Conservation (phyloP, 2,329 filamentous ascomycete species). For the Orbilia ellipsospora region DNA sequence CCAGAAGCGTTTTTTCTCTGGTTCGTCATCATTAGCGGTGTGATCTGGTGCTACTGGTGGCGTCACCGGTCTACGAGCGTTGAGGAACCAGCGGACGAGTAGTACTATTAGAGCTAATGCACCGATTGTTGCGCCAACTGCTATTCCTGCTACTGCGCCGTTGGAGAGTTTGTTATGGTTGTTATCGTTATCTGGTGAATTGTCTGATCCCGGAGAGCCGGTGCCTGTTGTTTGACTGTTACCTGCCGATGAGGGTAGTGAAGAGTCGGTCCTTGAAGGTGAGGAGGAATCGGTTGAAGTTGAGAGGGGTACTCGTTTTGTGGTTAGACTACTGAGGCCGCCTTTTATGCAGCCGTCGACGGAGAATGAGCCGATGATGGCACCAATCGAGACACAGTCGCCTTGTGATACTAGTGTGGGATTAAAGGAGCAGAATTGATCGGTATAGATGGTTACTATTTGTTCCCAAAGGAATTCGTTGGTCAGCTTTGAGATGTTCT, state of each 20-base stretch:
- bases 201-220: slow-evolving; percentile 2
- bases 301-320: slow-evolving; percentile 26
- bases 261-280: neutral
- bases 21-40: slow-evolving; percentile 14
- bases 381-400: slow-evolving; percentile 38
- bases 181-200: neutral
- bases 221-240: neutral
- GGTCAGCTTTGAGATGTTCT: no score
- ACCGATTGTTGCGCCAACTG: slow-evolving; percentile 32
- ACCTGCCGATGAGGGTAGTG: neutral
- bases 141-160: slow-evolving; percentile 42
- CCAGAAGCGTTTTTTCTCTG: slow-evolving; percentile 20
- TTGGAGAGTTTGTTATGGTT: slow-evolving; percentile 9
- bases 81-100: slow-evolving; percentile 17
- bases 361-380: slow-evolving; percentile 41
- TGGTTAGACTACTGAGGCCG: slow-evolving; percentile 24
- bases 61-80: slow-evolving; percentile 6
- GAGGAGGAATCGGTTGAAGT: slow-evolving; percentile 7
- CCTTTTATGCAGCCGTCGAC: slow-evolving; percentile 35
- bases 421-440: slow-evolving; percentile 35
- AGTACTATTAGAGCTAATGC: slow-evolving; percentile 12
- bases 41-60: slow-evolving; percentile 38
- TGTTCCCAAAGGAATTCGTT: neutral
- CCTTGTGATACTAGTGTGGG: slow-evolving; percentile 15
- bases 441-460: slow-evolving; percentile 37